A percentile compares a stretch with the other conserved stretches of the same genome.
phyloP scores from a whole-genome alignment of 1,139 yeast species.

The Geotrichum citri-aurantii region DNA sequence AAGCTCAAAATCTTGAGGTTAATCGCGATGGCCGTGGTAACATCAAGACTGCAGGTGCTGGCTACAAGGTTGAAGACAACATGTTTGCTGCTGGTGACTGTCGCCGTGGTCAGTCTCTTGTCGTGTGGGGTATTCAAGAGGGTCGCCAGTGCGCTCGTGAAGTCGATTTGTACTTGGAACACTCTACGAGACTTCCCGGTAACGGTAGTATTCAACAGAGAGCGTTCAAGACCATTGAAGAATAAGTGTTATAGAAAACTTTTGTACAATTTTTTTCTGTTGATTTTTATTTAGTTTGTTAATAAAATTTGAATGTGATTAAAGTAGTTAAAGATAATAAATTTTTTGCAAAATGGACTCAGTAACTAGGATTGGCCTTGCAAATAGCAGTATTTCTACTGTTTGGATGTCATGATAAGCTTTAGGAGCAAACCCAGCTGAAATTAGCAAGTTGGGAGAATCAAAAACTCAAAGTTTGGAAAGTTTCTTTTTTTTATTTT shows the following conservation, averaged over 20 bases:
- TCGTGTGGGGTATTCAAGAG: constrained; percentile 99
- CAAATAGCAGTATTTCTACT: too few relatives aligned
- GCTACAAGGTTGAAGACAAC: constrained; percentile 66
- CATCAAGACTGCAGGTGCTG: constrained; percentile 61
- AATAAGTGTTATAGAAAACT: neutral
- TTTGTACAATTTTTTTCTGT: neutral
- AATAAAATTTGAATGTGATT: neutral
- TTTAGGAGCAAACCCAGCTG: neutral
- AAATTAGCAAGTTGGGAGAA: neutral
- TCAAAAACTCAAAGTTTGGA: neutral
- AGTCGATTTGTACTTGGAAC: constrained; percentile 76
- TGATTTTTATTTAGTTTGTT: neutral
- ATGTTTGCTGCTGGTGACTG: constrained; percentile 97
- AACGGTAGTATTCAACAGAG: constrained; percentile 89
- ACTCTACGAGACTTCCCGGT: constrained; percentile 80
- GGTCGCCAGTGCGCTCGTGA: constrained; percentile 98
- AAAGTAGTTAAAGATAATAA: too few relatives aligned
- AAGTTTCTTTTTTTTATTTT: neutral
- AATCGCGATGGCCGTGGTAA: constrained; percentile 83
- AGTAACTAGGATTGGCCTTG: too few relatives aligned
- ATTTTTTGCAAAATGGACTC: too few relatives aligned
- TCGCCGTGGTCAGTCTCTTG: constrained; percentile 96
- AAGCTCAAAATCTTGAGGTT: constrained; percentile 69
- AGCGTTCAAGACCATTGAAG: constrained; percentile 45
- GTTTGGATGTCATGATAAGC: neutral